Evolutionary conservation across 2,329 filamentous ascomycete species (phyloP).

Genomic region (Huntiella abstrusa): DNA sequence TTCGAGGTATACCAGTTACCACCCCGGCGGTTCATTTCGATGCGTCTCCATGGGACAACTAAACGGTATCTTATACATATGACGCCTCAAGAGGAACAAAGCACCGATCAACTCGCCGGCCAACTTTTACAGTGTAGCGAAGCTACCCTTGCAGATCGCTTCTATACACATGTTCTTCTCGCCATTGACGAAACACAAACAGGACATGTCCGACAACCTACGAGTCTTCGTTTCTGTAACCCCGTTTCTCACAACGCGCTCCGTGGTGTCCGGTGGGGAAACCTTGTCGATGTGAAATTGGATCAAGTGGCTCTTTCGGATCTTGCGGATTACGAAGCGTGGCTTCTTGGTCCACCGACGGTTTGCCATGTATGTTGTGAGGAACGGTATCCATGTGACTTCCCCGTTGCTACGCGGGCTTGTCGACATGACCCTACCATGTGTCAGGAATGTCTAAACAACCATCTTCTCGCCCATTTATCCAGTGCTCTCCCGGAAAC

Average conservation of each 20-base stretch:
- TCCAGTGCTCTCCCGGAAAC: conserved; percentile 1
- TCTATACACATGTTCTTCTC: neutral
- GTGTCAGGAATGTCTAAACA: conserved; percentile 7
- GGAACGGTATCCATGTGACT: conserved; percentile 7
- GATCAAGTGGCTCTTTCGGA: neutral
- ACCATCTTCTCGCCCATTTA: neutral
- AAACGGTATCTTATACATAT: conserved; percentile 8
- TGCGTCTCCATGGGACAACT: conserved; percentile 1
- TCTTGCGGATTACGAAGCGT: conserved; percentile 5
- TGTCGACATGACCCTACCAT: conserved; percentile 3
- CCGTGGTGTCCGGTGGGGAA: conserved; percentile 4
- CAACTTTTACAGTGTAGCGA: neutral
- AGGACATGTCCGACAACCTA: neutral
- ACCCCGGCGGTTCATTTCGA: neutral
- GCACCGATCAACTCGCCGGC: neutral
- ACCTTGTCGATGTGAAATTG: conserved; percentile 6
- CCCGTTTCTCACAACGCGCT: neutral
- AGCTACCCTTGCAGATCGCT: neutral
- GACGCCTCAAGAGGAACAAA: conserved; percentile 5
- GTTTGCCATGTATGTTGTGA: conserved; percentile 6
- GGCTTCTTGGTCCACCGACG: conserved; percentile 4
- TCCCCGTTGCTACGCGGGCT: neutral
- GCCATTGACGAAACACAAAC: neutral
- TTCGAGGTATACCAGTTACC: conserved; percentile 6
- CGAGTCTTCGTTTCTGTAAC: neutral